A percentile compares a stretch with the other conserved stretches of the same genome.
phyloP scores from a whole-genome alignment of 345 rosid genomes.

The Triadica sebifera region DNA sequence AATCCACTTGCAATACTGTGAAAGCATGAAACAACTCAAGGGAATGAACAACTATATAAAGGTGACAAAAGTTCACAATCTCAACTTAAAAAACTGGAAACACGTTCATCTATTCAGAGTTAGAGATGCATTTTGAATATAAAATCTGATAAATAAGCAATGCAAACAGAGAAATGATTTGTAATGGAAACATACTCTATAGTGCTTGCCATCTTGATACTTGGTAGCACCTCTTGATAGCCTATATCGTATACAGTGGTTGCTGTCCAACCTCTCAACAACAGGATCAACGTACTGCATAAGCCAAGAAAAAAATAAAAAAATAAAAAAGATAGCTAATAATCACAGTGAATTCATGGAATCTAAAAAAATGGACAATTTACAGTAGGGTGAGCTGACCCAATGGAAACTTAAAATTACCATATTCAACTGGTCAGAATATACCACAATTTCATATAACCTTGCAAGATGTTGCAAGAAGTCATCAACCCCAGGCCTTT shows the following conservation, averaged over 20 bases:
- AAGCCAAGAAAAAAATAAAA: conserved; percentile 16
- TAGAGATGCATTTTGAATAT: neutral
- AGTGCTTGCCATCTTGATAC: conserved; percentile 88
- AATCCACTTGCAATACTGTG: too few relatives aligned
- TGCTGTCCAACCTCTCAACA: conserved; percentile 83
- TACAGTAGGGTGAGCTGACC: neutral
- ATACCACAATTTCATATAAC: conserved; percentile 81
- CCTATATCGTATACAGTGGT: conserved; percentile 58
- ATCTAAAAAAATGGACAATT: neutral
- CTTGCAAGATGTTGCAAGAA: conserved; percentile 87
- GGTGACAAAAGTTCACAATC: neutral
- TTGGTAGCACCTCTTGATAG: conserved; percentile 81
- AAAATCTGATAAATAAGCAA: neutral
- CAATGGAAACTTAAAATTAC: conserved; percentile 33
- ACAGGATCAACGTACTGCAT: conserved; percentile 79
- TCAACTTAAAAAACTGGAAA: neutral
- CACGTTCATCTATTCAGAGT: neutral
- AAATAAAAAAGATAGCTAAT: neutral
- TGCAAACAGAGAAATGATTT: neutral
- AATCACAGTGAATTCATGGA: conserved; percentile 4
- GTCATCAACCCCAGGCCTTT: conserved; percentile 95
- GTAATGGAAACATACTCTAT: conserved; percentile 46
- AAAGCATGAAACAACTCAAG: neutral
- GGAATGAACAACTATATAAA: neutral
- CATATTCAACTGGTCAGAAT: conserved; percentile 80